Conservation (phyloP, 1,139 yeast species). For the Magnusiomyces magnusii region DNA sequence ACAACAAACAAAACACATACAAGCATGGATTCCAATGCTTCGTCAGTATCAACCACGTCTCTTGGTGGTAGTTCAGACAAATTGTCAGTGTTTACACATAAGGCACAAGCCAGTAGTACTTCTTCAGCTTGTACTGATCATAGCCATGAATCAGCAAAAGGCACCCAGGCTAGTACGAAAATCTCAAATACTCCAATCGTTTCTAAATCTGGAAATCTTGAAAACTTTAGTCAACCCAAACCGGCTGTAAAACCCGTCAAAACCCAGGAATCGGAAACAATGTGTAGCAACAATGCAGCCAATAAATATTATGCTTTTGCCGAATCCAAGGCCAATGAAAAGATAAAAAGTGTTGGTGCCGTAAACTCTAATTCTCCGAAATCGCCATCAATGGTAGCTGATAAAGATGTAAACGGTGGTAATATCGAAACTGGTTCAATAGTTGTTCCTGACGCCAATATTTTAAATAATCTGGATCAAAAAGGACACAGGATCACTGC, state of each 20-base stretch:
- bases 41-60: background rate
- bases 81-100: background rate
- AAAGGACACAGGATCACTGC: too few species aligned
- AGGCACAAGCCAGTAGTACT: background rate
- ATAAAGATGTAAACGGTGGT: too few species aligned
- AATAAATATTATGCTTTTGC: too few species aligned
- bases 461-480: too few species aligned
- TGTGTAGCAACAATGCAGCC: too few species aligned
- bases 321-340: too few species aligned
- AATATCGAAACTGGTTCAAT: too few species aligned
- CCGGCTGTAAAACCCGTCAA: background rate
- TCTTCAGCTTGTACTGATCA: background rate
- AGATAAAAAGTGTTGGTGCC: too few species aligned
- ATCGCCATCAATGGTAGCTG: too few species aligned
- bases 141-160: background rate
- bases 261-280: too few species aligned
- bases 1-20: background rate
- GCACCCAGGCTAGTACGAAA: background rate
- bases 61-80: background rate
- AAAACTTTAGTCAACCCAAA: background rate
- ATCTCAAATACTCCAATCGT: background rate
- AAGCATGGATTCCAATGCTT: slow-evolving; percentile 3
- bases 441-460: too few species aligned
- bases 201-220: background rate
- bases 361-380: too few species aligned